A percentile compares a stretch with the other conserved stretches of the same genome.
Conservation (phyloP, 2,329 filamentous ascomycete species). For the Teratosphaeria destructans region DNA sequence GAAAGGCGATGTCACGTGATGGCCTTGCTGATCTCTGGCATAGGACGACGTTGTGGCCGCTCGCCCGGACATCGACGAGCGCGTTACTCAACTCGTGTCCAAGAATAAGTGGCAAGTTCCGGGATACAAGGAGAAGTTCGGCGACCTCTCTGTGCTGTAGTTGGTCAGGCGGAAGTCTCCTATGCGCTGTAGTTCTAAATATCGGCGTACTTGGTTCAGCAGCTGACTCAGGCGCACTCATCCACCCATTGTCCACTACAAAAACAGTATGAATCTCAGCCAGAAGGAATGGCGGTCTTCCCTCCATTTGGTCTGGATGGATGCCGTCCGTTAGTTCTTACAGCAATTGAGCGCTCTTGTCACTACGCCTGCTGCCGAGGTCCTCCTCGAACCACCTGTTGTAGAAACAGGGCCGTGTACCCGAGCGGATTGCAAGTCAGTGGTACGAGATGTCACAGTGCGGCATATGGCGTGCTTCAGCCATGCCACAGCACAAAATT, state of each 20-base stretch:
- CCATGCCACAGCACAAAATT: no score
- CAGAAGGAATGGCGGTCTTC: background rate
- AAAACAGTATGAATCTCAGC: background rate
- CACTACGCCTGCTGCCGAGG: background rate
- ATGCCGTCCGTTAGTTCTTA: no score
- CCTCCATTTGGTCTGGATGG: background rate
- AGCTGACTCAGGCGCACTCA: background rate
- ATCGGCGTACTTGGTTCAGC: background rate
- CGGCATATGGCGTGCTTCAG: no score
- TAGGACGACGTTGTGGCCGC: slow-evolving; percentile 92
- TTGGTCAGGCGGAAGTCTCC: slow-evolving; percentile 23
- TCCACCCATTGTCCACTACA: background rate
- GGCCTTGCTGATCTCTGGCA: slow-evolving; percentile 13
- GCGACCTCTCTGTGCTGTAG: slow-evolving; percentile 91
- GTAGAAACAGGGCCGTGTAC: background rate
- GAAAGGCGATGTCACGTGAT: slow-evolving; percentile 14
- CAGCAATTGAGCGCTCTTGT: no score
- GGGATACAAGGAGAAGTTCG: slow-evolving; percentile 99
- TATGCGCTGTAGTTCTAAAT: background rate
- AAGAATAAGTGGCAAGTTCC: slow-evolving; percentile 98
- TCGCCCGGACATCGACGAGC: slow-evolving; percentile 94
- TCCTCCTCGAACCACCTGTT: background rate
- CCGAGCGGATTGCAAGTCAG: no score
- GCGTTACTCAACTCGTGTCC: slow-evolving; percentile 85
- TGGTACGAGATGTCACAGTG: no score